phyloP scores from a whole-genome alignment of 176 grass and related monocot genomes.

The Coix lacrymajobi region DNA sequence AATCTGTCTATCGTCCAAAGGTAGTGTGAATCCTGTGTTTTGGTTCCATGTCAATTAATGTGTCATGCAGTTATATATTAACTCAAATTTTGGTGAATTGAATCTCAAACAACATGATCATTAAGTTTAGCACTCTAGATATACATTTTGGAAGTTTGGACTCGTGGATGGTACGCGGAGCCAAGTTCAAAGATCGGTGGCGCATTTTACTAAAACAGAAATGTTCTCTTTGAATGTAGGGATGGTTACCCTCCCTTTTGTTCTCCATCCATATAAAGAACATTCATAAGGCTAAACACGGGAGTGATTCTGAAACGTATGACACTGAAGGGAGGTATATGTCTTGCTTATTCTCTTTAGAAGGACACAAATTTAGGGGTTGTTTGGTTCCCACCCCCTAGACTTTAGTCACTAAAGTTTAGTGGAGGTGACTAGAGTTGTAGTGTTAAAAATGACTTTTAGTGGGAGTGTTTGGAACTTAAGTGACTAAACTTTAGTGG shows the following conservation, averaged over 20 bases:
- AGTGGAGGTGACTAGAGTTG: no score
- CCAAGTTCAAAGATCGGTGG: not conserved
- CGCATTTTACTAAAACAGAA: not conserved
- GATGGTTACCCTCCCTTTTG: constrained; percentile 54
- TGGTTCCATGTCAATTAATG: no score
- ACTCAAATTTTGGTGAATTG: no score
- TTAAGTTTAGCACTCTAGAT: not conserved
- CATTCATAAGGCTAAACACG: constrained; percentile 68
- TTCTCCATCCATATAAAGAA: constrained; percentile 51
- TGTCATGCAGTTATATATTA: no score
- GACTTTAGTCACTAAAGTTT: no score
- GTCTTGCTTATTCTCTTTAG: not conserved
- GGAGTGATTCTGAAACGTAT: constrained; percentile 57
- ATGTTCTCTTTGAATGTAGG: constrained; percentile 12
- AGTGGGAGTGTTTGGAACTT: no score
- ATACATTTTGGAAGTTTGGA: not conserved
- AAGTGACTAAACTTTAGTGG: no score
- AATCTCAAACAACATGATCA: no score
- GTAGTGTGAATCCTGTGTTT: no score
- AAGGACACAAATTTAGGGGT: not conserved
- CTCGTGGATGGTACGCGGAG: not conserved
- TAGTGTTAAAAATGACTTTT: no score
- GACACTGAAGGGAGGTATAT: constrained; percentile 67
- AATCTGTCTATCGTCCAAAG: no score
- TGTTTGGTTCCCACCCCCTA: no score